Conservation (phyloP, 129 eudicot genomes). For the Arctium lappa region DNA sequence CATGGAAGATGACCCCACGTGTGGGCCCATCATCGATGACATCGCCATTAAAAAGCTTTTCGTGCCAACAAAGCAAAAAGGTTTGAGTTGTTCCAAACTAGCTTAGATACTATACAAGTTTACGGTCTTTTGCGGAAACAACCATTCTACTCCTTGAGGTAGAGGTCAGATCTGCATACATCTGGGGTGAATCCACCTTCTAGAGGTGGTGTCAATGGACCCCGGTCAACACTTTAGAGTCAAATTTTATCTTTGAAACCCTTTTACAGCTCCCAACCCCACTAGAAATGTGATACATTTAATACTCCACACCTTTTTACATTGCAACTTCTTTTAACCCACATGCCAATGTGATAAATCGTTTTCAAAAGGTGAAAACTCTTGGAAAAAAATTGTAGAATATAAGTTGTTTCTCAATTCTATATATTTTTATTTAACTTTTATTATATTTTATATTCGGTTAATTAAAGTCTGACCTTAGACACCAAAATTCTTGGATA, state of each 20-base stretch:
- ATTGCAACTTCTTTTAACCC: too few species aligned
- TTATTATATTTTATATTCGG: too few species aligned
- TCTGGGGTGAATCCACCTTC: background rate
- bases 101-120: background rate
- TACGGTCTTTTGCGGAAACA: background rate
- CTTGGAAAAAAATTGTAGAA: too few species aligned
- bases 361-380: background rate
- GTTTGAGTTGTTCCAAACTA: constrained; percentile 25
- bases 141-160: background rate
- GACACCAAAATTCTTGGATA: background rate
- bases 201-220: background rate
- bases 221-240: background rate
- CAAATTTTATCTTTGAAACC: background rate
- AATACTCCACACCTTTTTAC: too few species aligned
- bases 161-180: background rate
- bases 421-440: too few species aligned
- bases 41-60: constrained; percentile 88
- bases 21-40: constrained; percentile 96
- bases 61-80: constrained; percentile 71
- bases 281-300: background rate
- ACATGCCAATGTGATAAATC: too few species aligned
- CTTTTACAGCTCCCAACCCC: background rate
- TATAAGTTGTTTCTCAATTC: too few species aligned
- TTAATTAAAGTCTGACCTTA: too few species aligned
- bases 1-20: constrained; percentile 96